Conservation (phyloP, 495 filamentous ascomycete species). For the Aspergillus asperescens region DNA sequence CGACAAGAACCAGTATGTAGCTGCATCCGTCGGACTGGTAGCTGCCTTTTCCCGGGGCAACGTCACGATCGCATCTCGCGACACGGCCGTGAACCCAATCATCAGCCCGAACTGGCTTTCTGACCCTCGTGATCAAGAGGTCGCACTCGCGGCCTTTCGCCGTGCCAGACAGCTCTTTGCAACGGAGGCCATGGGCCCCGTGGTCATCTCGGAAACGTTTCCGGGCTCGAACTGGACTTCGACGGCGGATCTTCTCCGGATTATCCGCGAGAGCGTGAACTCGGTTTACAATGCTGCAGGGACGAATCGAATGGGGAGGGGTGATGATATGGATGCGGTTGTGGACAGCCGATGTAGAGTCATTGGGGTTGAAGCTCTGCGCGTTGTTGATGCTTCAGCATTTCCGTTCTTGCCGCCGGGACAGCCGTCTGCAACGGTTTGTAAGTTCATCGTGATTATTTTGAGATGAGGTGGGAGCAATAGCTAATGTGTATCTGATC, state of each 20-base stretch:
- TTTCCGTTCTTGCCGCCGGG: constrained; percentile 54
- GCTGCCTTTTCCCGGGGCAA: constrained; percentile 48
- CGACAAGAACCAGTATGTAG: constrained; percentile 44
- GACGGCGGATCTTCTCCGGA: constrained; percentile 47
- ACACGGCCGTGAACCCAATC: constrained; percentile 41
- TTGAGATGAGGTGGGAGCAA: background rate
- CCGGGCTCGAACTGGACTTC: constrained; percentile 45
- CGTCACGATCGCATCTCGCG: constrained; percentile 43
- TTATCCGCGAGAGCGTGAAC: constrained; percentile 36
- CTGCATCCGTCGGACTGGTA: constrained; percentile 36
- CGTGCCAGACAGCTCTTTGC: constrained; percentile 39
- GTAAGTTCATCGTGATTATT: constrained; percentile 21
- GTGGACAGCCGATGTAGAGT: constrained; percentile 48
- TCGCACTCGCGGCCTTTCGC: constrained; percentile 48
- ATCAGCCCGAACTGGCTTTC: constrained; percentile 54
- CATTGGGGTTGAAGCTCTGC: constrained; percentile 44
- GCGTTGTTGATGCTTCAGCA: constrained; percentile 55
- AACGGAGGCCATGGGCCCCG: constrained; percentile 30
- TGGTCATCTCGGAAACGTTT: constrained; percentile 43
- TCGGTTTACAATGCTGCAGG: constrained; percentile 51
- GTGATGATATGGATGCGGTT: constrained; percentile 45
- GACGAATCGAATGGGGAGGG: constrained; percentile 48
- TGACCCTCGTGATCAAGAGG: constrained; percentile 46
- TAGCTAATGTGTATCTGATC: constrained; percentile 2
- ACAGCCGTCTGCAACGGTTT: constrained; percentile 50